phyloP scores from a whole-genome alignment of 192 early-diverging fungal species.

The Rhizophlyctis rosea region DNA sequence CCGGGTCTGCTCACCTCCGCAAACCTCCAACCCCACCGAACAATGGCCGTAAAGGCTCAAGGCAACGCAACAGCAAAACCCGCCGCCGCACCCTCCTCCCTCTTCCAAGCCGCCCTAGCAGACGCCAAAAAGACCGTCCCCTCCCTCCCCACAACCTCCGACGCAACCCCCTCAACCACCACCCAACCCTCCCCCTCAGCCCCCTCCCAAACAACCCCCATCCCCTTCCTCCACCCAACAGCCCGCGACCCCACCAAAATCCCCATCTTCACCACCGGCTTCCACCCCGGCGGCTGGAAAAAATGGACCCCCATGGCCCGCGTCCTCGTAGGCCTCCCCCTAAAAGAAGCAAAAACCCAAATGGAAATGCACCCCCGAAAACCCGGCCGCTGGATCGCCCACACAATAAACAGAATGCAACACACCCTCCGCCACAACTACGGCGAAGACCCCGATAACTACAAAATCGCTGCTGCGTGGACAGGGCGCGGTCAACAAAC shows the following conservation, averaged over 20 bases:
- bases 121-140: constrained; percentile 14
- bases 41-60: no score
- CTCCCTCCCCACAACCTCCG: not conserved
- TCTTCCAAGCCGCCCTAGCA: constrained; percentile 24
- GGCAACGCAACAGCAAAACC: no score
- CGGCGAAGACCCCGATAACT: constrained; percentile 19
- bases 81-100: constrained; percentile 16
- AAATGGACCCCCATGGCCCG: constrained; percentile 48
- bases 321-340: constrained; percentile 34
- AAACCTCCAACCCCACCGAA: no score
- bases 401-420: constrained; percentile 30
- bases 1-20: no score
- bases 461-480: constrained; percentile 58
- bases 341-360: constrained; percentile 38
- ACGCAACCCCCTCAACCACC: not conserved
- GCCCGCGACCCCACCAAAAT: constrained; percentile 1
- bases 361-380: constrained; percentile 44
- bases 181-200: not conserved
- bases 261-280: constrained; percentile 30
- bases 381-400: constrained; percentile 30
- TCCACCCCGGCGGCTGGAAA: constrained; percentile 34
- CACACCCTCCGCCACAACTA: constrained; percentile 27
- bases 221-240: not conserved
- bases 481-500: constrained; percentile 82
- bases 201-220: not conserved